Evolutionary conservation across 140 eudicot genomes (phyloP).

Genomic region (Flaveria floridana): DNA sequence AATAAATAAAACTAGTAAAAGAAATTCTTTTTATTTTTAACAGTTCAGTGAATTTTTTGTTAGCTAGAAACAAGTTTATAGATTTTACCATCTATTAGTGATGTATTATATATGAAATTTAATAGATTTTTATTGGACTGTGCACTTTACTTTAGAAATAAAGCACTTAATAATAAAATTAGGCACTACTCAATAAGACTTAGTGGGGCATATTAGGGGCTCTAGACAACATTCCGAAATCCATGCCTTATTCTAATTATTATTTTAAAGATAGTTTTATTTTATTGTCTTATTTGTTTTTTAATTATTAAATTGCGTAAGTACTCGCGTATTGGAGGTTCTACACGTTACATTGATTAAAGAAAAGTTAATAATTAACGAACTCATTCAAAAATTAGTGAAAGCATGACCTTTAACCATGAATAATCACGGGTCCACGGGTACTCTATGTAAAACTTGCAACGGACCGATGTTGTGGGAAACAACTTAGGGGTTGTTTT

Average conservation of each 20-base stretch:
- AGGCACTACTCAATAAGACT: background rate
- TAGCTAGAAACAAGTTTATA: background rate
- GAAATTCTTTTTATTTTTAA: too few relatives aligned
- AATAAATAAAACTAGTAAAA: too few relatives aligned
- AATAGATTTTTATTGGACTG: background rate
- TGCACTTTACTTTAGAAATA: background rate
- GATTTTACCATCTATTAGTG: background rate
- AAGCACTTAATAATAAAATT: background rate
- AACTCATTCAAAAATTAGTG: background rate
- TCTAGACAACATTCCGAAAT: constrained; percentile 35
- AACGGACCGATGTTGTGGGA: too few relatives aligned
- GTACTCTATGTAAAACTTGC: too few relatives aligned
- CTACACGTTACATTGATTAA: constrained; percentile 4
- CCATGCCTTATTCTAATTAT: constrained; percentile 3
- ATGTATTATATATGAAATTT: background rate
- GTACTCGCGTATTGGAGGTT: constrained; percentile 3
- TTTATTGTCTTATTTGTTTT: background rate
- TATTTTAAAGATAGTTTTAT: background rate
- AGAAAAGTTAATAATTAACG: background rate
- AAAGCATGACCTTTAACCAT: too few relatives aligned
- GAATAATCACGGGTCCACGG: too few relatives aligned
- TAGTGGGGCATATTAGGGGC: constrained; percentile 34
- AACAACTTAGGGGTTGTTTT: too few relatives aligned
- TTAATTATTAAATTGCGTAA: constrained; percentile 18
- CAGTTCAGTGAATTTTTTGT: background rate